Percentiles rank a stretch among this genome's conserved stretches.
phyloP scores from a whole-genome alignment of 257 asterid genomes.

The Solanum chiquidenum region DNA sequence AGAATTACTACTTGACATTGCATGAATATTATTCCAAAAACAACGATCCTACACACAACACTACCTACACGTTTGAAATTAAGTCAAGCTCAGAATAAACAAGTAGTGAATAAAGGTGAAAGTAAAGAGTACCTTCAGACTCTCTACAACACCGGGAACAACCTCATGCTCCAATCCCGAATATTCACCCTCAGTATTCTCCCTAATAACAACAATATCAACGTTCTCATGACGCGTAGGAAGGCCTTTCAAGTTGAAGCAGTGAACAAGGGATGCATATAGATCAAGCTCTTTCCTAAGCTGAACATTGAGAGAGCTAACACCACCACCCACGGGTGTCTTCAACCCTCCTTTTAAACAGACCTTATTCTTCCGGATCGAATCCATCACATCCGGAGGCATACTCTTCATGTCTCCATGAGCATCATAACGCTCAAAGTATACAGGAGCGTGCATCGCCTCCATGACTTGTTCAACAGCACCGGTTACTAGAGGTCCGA shows the following conservation, averaged over 20 bases:
- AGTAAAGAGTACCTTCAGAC: slow-evolving; percentile 43
- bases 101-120: neutral
- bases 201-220: slow-evolving; percentile 87
- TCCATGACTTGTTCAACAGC: slow-evolving; percentile 97
- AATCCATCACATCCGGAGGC: slow-evolving; percentile 63
- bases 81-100: neutral
- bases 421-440: slow-evolving; percentile 66
- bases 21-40: neutral
- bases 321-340: slow-evolving; percentile 97
- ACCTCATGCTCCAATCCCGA: slow-evolving; percentile 99
- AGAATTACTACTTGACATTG: neutral
- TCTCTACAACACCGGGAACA: slow-evolving; percentile 96
- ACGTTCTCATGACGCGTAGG: slow-evolving; percentile 81
- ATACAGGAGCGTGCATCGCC: slow-evolving; percentile 93
- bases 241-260: slow-evolving; percentile 74
- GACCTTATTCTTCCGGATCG: slow-evolving; percentile 78
- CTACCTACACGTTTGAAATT: neutral
- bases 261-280: slow-evolving; percentile 85
- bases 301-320: slow-evolving; percentile 73
- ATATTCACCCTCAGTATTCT: slow-evolving; percentile 95
- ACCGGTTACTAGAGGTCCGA: slow-evolving; percentile 90
- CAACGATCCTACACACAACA: neutral
- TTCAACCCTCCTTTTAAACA: slow-evolving; percentile 84
- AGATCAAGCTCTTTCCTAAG: slow-evolving; percentile 91
- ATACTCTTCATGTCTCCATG: slow-evolving; percentile 84